These are phyloP conservation scores for Castanea sativa DNA, from an alignment of 306 rosid species.

Conservation along the genomic window DNA sequence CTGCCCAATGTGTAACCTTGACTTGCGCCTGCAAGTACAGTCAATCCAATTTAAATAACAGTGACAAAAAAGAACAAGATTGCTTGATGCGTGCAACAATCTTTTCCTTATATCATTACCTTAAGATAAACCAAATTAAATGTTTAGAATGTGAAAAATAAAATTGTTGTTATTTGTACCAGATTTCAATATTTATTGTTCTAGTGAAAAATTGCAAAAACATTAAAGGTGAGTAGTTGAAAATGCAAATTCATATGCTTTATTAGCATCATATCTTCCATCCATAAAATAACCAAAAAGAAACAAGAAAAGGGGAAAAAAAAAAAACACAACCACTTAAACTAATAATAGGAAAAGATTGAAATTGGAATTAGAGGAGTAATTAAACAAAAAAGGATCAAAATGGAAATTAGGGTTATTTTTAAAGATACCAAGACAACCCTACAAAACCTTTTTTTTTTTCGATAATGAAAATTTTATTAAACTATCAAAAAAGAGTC, in stretches of 20 bases:
- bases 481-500: too few relatives aligned
- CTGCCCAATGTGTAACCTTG: constrained; percentile 85
- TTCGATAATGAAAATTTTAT: too few relatives aligned
- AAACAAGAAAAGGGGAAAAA: not conserved
- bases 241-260: not conserved
- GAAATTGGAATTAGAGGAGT: not conserved
- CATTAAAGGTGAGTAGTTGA: not conserved
- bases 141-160: not conserved
- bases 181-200: not conserved
- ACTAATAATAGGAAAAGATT: not conserved
- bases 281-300: not conserved
- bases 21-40: constrained; percentile 68
- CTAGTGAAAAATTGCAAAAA: not conserved
- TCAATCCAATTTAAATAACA: constrained; percentile 13
- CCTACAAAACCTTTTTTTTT: not conserved
- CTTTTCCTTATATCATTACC: not conserved
- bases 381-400: not conserved
- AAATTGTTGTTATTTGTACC: not conserved
- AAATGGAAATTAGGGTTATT: not conserved
- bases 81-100: not conserved
- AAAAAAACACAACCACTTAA: not conserved
- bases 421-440: not conserved
- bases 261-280: not conserved
- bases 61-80: not conserved
- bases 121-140: not conserved